Evolutionary conservation across 2,329 filamentous ascomycete species (phyloP).

Genomic region (Aphanoascus verrucosus): DNA sequence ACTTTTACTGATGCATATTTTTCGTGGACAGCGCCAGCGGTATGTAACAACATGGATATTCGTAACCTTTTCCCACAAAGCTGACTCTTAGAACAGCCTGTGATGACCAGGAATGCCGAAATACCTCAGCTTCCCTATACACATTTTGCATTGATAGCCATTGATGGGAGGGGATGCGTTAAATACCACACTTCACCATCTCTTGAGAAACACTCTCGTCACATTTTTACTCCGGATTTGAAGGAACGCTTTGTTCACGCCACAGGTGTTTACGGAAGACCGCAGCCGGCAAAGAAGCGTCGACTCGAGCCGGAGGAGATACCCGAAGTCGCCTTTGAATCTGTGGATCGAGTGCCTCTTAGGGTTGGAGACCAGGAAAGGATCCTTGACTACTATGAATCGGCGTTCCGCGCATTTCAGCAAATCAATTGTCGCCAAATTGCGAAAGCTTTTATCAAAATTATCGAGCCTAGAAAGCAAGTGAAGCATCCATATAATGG

Average conservation of each 20-base stretch:
- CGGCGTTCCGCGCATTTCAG: constrained; percentile 35
- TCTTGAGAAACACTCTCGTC: constrained; percentile 10
- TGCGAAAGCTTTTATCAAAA: constrained; percentile 38
- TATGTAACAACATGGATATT: background rate
- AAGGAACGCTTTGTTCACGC: constrained; percentile 12
- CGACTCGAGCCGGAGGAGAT: constrained; percentile 5
- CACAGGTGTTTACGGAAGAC: constrained; percentile 2
- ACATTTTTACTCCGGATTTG: constrained; percentile 13
- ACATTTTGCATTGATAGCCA: constrained; percentile 14
- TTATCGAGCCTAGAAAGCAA: constrained; percentile 40
- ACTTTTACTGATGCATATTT: constrained; percentile 1
- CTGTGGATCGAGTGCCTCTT: constrained; percentile 15
- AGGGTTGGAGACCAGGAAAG: constrained; percentile 32
- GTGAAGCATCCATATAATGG: constrained; percentile 41
- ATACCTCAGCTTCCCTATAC: constrained; percentile 6
- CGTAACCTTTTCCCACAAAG: background rate
- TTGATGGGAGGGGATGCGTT: constrained; percentile 14
- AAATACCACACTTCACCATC: constrained; percentile 12
- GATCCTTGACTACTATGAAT: constrained; percentile 32
- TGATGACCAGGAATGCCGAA: background rate
- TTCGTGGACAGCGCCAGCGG: background rate
- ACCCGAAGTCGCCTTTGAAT: constrained; percentile 7
- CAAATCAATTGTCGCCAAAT: constrained; percentile 38
- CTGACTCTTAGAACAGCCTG: constrained; percentile 4
- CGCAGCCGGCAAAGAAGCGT: constrained; percentile 2